Base-by-base conservation (phyloP, 1,284 basidiomycete species). In the Prillingera fragicola region DNA sequence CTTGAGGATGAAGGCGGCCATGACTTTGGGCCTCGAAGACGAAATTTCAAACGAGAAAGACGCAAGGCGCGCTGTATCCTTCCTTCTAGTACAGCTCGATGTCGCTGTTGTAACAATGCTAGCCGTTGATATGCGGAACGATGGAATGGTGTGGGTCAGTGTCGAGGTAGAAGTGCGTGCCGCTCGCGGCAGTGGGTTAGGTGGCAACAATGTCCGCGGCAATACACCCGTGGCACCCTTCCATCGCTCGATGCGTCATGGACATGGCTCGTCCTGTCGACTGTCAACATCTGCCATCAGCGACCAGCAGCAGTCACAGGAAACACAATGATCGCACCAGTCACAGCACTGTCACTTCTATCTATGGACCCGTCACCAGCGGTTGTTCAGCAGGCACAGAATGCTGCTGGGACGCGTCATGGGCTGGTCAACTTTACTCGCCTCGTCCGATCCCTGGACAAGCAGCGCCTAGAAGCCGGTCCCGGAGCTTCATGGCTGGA, bases 351-450 rank as follows among this genome's bases (percentile, higher is more conserved):
- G n/a, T 43, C 41, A 8, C 46, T 52, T 17, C 34, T 52, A 2
- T 47, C 48, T 6, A 54, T 56, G 50, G 46, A 43, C 17, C 56
- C 65, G 3, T 60, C 66, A 3, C 40, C 55, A 8, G 50, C 59
- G 1, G 57, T 56, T 9, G 26, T 54, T 1, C 52, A 46, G 39
- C 57, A 60, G 6, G 67, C 60, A 1, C 46, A 54, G 18, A 27
- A 38, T 2, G 62, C 65, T 0, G 62, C 64, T 3, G 48, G 28
- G 5, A 57, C 56, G 15, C 61, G 57, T 8, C 67, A 69, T 41
- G 67, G 57, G 9, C 48, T 64, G 10, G 52, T 69, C 44, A 71
- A 71, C 45, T 52, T 69, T 14, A 62, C 62, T 14, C 60, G 69
- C 3, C 49, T 71, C n/a, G 56, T 69, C 29, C 55, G 56, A 26